Evolutionary conservation across 2,329 filamentous ascomycete species (phyloP), one percentile per base, ranked within the genome.

Genomic region (Beauveria medogensis): DNA sequence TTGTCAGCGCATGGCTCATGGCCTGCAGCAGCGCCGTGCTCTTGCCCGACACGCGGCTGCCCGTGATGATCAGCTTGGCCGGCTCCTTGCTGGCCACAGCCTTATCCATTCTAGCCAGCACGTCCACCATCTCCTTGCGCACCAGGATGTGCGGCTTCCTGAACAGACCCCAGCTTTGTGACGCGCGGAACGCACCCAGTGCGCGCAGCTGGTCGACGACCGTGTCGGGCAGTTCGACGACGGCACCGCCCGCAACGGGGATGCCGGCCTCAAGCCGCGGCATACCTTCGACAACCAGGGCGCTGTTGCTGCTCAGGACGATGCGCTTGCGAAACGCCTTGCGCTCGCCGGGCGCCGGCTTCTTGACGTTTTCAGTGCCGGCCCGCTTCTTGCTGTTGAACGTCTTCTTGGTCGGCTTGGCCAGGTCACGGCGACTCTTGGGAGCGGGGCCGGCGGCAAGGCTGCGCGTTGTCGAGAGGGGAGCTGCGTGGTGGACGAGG

Each of bases 221-320:
- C 1, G 77, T 75, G 47, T 86, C 84, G 8, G 89, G 85, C 30
- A 97, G 74, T 2, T 83, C 83, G 57, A 91, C 76, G 34, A 97
- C 82, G 41, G 89, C 91, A 10, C 82, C 76, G 55, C 83, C 81
- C 34, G 77, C 74, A 59, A 81, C 77, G 20, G 81, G 73, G 48
- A 80, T 82, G 64, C 81, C 77, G 10, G 75, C 71, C 14, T 75
- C 80, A 59, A 96, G 70, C 54, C 87, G 81, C 63, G 80, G 75
- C 66, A 96, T 79, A 12, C 85, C 89, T 26, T 79, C 71, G 8
- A 97, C 88, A 63, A 88, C 84, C 43, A 97, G 78, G 55, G 94
- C 94, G 76, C 96, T 97, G 74, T 90, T 89, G 77, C 97, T 99
- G 79, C 89, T 93, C 63, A 99, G 85, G 63, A 95, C 86, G 69